Evolutionary conservation across 176 grass and related monocot genomes (phyloP).

Genomic region (Chrysopogon serrulatus): DNA sequence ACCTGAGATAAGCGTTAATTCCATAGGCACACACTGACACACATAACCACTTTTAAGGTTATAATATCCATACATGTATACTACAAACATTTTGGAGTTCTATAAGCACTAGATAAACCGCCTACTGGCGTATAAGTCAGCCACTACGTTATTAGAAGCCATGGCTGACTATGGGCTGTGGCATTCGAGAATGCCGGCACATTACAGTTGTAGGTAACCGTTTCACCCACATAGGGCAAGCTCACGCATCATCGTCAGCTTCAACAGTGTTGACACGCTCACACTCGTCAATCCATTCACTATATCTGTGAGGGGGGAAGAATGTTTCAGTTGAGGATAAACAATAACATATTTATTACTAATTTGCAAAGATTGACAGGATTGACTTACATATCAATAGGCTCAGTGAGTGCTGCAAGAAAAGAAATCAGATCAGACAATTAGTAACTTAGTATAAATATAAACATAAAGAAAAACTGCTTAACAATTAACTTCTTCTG

Average conservation of each 20-base stretch:
- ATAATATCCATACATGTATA: background rate
- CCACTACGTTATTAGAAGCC: constrained; percentile 11
- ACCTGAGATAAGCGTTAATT: background rate
- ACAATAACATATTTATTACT: background rate
- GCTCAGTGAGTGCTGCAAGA: constrained; percentile 68
- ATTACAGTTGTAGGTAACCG: background rate
- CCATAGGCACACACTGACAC: background rate
- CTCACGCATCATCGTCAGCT: constrained; percentile 54
- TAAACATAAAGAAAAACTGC: background rate
- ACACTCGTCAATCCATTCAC: constrained; percentile 83
- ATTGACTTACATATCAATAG: constrained; percentile 69
- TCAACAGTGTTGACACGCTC: constrained; percentile 72
- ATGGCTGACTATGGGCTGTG: constrained; percentile 19
- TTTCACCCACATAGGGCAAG: background rate
- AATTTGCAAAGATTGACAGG: background rate
- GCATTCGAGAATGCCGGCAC: background rate
- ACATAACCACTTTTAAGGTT: background rate
- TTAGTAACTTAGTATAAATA: constrained; percentile 21
- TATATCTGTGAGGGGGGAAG: constrained; percentile 42
- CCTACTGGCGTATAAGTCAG: constrained; percentile 6
- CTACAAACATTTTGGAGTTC: background rate
- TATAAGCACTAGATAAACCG: background rate
- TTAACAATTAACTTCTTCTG: background rate
- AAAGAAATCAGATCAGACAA: background rate
- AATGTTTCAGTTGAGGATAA: background rate